Evolutionary conservation across 2,329 filamentous ascomycete genomes (phyloP), one percentile per base, ranked within the genome.

Genomic region (Penicillium sclerotigenum): DNA sequence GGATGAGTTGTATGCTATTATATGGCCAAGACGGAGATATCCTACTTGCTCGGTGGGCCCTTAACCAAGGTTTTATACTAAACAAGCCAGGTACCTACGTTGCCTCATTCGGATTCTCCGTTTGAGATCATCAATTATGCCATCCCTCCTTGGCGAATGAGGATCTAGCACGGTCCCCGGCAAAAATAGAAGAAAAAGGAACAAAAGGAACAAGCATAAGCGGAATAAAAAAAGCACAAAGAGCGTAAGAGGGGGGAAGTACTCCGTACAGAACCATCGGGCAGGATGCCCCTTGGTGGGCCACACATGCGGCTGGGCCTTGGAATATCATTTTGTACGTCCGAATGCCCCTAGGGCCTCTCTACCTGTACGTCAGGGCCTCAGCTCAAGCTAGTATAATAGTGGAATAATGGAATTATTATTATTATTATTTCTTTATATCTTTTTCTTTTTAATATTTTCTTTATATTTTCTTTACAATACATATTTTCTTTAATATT

Each of bases 31-130:
- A 58, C 47, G 37, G 38, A 58, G 51, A 56, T 57, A 46, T 46
- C 26, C 43, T 43, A 16, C 33, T 43, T 38, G 20, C 47, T 42
- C 31, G 29, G 53, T 47, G 45, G 43, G 53, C 45, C 42, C 14
- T 20, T 41, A 22, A 52, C 52, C 48, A 43, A 55, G 51, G 57
- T 58, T 65, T 60, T 63, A 65, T 65, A 63, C 47, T 58, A 58
- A 52, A 52, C 57, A 52, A 56, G 47, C 47, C 40, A 52, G 53
- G 31, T 51, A 37, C 56, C 45, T 51, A 54, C 50, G 55, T 57
- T 54, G 52, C 54, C 52, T 60, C 48, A 48, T 26, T 56, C 46
- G 28, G 47, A 29, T 18, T 38, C 46, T 34, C 62, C 34, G 57
- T 55, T 54, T 62, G 51, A 52, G 47, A 58, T 57, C 46, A 46